Evolutionary conservation across 768 basidiomycete genomes (phyloP).

Genomic region (Udeniomyces megalosporus): DNA sequence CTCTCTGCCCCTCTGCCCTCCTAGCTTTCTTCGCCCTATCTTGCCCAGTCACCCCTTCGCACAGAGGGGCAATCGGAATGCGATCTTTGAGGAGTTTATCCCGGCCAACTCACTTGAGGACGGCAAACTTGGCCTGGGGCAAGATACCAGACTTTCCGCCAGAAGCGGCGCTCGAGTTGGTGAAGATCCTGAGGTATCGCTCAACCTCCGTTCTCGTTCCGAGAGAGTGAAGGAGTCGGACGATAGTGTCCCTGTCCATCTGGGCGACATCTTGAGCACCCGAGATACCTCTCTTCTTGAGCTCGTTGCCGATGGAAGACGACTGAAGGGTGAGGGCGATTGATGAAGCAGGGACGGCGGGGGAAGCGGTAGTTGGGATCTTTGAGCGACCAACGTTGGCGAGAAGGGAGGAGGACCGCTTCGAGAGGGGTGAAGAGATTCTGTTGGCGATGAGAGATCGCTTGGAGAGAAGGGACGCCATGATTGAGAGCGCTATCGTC

Average conservation of each 20-base stretch:
- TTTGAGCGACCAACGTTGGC: neutral
- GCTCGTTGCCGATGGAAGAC: neutral
- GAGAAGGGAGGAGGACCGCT: neutral
- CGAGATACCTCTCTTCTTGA: slow-evolving; percentile 9
- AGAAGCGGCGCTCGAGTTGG: slow-evolving; percentile 73
- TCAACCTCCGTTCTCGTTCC: slow-evolving; percentile 96
- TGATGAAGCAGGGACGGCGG: neutral
- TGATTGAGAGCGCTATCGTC: neutral
- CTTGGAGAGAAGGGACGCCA: neutral
- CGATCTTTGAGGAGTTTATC: neutral
- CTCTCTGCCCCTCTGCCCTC: neutral
- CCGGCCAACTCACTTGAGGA: slow-evolving; percentile 51
- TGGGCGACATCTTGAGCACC: slow-evolving; percentile 5
- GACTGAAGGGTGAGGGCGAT: slow-evolving; percentile 4
- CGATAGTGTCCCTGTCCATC: slow-evolving; percentile 59
- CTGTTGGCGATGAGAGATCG: neutral
- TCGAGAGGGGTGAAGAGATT: neutral
- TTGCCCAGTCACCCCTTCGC: neutral
- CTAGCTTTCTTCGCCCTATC: neutral
- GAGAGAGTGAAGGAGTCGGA: slow-evolving; percentile 86
- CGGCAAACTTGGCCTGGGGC: slow-evolving; percentile 69
- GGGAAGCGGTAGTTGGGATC: neutral
- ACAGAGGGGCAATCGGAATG: too few relatives aligned
- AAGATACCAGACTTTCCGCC: slow-evolving; percentile 24
- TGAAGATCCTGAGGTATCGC: slow-evolving; percentile 94